phyloP scores from a whole-genome alignment of 2,329 filamentous ascomycete species.

The Trichoderma endophyticum region DNA sequence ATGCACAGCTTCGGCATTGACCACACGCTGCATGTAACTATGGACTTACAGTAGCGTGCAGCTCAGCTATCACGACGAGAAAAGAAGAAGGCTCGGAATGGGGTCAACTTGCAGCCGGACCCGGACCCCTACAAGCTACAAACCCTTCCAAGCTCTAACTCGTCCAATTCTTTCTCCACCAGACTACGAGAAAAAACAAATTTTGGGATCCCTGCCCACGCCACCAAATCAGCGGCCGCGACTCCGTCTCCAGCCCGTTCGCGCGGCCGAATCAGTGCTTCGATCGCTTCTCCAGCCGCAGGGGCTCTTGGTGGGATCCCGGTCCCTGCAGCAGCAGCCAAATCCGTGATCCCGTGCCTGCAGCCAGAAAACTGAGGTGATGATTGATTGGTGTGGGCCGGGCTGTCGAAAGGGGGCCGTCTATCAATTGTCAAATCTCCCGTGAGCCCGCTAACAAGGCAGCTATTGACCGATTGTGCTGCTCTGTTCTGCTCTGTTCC shows the following conservation, averaged over 20 bases:
- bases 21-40: neutral
- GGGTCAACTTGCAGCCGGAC: conserved; percentile 10
- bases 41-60: neutral
- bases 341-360: conserved; percentile 1
- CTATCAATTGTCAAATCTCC: conserved; percentile 14
- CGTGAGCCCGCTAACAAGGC: neutral
- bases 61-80: neutral
- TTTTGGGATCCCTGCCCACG: neutral
- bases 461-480: neutral
- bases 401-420: conserved; percentile 9
- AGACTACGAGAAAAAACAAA: neutral
- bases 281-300: conserved; percentile 5
- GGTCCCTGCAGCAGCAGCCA: neutral
- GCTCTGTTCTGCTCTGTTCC: neutral
- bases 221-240: conserved; percentile 7
- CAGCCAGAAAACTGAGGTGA: neutral
- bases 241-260: neutral
- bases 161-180: neutral
- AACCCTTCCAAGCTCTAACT: neutral
- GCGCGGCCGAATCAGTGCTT: conserved; percentile 5
- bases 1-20: neutral
- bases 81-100: neutral
- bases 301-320: neutral
- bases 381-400: conserved; percentile 11
- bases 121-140: too few species aligned